These are phyloP conservation scores for Boletus huronensis DNA, from an alignment of 768 basidiomycete genomes.

Conservation along the genomic window DNA sequence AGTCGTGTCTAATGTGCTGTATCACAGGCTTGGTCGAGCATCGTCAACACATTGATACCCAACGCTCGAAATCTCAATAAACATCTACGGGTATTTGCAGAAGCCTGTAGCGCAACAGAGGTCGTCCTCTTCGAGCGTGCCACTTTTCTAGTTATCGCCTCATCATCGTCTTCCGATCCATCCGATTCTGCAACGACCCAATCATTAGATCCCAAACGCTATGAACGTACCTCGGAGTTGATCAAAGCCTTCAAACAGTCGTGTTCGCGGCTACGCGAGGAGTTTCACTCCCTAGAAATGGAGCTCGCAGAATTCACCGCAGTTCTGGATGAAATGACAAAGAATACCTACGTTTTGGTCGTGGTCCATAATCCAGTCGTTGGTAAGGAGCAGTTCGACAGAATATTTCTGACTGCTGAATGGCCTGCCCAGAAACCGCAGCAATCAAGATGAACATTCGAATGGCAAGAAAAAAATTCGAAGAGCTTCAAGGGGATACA, in stretches of 20 bases:
- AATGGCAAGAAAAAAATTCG: conserved; percentile 83
- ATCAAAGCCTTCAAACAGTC: conserved; percentile 95
- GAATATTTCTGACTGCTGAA: not conserved
- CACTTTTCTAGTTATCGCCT: conserved; percentile 96
- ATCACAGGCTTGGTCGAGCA: conserved; percentile 91
- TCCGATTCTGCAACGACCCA: conserved; percentile 37
- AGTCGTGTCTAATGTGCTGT: conserved; percentile 8
- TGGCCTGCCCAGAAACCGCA: conserved; percentile 65
- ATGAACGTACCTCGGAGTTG: conserved; percentile 86
- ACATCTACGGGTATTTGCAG: conserved; percentile 83
- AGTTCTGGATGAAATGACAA: conserved; percentile 88
- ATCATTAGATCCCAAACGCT: conserved; percentile 63
- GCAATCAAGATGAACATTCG: conserved; percentile 85
- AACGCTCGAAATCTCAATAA: conserved; percentile 86
- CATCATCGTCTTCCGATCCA: conserved; percentile 50
- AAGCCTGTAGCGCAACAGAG: conserved; percentile 86
- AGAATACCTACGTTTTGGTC: conserved; percentile 89
- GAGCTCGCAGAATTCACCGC: conserved; percentile 83
- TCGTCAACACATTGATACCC: conserved; percentile 94
- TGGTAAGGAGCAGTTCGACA: conserved; percentile 45
- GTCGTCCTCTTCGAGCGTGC: conserved; percentile 96
- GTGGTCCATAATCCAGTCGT: conserved; percentile 87
- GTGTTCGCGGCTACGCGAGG: conserved; percentile 79
- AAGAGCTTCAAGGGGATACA: conserved; percentile 80
- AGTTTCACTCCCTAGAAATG: conserved; percentile 85